Evolutionary conservation across 2,329 filamentous ascomycete genomes (phyloP), one percentile per base, ranked within the genome.

Genomic region (Botrytis deweyae): DNA sequence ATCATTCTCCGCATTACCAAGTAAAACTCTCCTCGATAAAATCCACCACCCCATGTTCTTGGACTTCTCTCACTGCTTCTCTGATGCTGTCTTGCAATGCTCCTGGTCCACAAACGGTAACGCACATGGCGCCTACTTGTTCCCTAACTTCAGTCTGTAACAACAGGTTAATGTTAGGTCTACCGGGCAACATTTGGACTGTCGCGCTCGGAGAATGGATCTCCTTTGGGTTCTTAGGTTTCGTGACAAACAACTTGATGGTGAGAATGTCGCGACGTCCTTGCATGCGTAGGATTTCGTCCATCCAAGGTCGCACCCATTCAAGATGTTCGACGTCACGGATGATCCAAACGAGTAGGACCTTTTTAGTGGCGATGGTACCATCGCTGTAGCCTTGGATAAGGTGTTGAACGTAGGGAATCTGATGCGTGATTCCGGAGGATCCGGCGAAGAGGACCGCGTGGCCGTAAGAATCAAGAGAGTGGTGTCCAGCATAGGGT

Each of bases 361-460:
- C 84, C 59, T 91, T 90, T 70, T 94, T 91, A 5, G 93, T 94
- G 7, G 95, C 94, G 55, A 94, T 90, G 1, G 90, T 94, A 74
- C 90, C 89, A 0, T 89, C 85, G 72, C 89, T 89, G 82, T 88
- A 92, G 6, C 92, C 92, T 72, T 90, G 84, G 74, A 95, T 87
- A 7, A 95, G 85, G 70, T 96, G 91, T 72, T 90, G 91, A 14
- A 98, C 88, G 82, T 97, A 97, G 49, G 94, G 93, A 44, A 98
- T 89, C 81, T 97, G 94, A 82, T 98, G 95, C 1, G 95, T 97
- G 83, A 99, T 98, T 76, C 96, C 96, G 8, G 96, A 94, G 73
- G 95, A 93, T 73, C 94, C 95, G 20, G 95, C 95, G 81, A 98
- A 94, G 73, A 99, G 91, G 76, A 99, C 89, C 63, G 91, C 90